These are phyloP conservation scores for Breviolum minutum DNA, from an alignment of 73 alveolate species.

Conservation along the genomic window DNA sequence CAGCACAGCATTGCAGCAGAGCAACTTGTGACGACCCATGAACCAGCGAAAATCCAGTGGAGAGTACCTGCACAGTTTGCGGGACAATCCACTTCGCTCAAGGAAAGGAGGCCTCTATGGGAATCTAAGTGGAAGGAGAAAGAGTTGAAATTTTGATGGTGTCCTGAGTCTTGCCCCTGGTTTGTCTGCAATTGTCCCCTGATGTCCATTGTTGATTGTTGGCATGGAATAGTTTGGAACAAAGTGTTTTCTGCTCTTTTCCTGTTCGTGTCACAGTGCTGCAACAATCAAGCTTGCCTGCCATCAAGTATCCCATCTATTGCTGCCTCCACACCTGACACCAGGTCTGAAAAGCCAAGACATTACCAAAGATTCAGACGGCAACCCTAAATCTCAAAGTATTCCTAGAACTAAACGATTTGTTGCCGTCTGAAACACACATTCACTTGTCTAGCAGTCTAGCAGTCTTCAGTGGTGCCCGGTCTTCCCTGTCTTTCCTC, in stretches of 20 bases:
- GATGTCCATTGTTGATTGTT: no score
- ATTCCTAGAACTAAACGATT: not conserved
- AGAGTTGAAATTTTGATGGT: no score
- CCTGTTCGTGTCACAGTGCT: no score
- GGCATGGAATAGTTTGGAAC: not conserved
- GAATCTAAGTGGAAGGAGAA: no score
- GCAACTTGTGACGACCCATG: constrained; percentile 70
- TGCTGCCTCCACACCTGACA: constrained; percentile 74
- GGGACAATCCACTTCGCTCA: no score
- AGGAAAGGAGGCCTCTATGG: no score
- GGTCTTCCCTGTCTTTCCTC: not conserved
- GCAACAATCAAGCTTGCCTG: not conserved
- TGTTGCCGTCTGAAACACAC: no score
- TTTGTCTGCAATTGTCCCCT: no score
- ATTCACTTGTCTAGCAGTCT: no score
- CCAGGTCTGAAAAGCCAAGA: not conserved
- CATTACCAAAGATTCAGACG: not conserved
- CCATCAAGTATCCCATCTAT: constrained; percentile 75
- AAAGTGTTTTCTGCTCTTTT: not conserved
- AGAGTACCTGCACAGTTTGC: not conserved
- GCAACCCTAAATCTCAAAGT: not conserved
- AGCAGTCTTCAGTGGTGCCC: not conserved
- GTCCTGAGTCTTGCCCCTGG: no score
- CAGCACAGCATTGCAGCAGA: not conserved
- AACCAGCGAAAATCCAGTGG: constrained; percentile 93